Percentiles rank a stretch among this genome's conserved stretches.
These are phyloP conservation scores for Cylindrodendrum hubeiense DNA, from an alignment of 2,329 filamentous ascomycete genomes.

Conservation along the genomic window DNA sequence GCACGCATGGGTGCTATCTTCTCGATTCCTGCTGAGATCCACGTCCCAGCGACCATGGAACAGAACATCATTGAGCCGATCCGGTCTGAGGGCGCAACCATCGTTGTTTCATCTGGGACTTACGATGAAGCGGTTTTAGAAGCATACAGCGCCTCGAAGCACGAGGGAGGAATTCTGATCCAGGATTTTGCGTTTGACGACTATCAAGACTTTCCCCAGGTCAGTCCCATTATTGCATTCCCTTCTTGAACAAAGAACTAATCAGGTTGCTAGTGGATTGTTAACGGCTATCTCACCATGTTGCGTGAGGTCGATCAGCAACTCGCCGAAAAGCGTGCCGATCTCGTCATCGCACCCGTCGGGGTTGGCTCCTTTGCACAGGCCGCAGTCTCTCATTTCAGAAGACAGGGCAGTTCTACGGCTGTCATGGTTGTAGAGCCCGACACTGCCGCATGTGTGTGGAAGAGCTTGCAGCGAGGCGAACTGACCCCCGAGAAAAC, in stretches of 20 bases:
- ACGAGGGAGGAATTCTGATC: conserved; percentile 65
- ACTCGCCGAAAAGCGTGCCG: conserved; percentile 51
- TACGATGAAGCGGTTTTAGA: conserved; percentile 74
- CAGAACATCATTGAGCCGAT: conserved; percentile 67
- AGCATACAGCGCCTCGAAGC: conserved; percentile 58
- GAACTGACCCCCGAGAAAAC: conserved; percentile 64
- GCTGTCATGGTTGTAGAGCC: conserved; percentile 78
- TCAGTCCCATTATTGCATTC: conserved; percentile 37
- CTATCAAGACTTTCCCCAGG: conserved; percentile 74
- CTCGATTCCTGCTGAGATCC: conserved; percentile 67
- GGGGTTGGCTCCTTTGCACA: conserved; percentile 82
- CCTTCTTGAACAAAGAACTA: rapidly evolving
- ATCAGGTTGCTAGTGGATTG: conserved; percentile 68
- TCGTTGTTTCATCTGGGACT: conserved; percentile 66
- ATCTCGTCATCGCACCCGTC: conserved; percentile 72
- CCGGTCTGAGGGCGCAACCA: conserved; percentile 70
- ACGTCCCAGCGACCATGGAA: conserved; percentile 72
- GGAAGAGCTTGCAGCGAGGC: conserved; percentile 63
- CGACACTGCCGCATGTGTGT: conserved; percentile 71
- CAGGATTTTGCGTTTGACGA: conserved; percentile 77
- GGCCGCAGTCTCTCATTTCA: conserved; percentile 75
- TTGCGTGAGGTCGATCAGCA: conserved; percentile 76
- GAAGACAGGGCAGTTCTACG: conserved; percentile 50
- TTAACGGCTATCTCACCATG: conserved; percentile 83
- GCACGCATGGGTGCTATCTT: conserved; percentile 75